Percentiles rank a stretch among this genome's conserved stretches.
These are phyloP conservation scores for Gloeostereum incarnatum DNA, from an alignment of 768 basidiomycete genomes.

Conservation along the genomic window DNA sequence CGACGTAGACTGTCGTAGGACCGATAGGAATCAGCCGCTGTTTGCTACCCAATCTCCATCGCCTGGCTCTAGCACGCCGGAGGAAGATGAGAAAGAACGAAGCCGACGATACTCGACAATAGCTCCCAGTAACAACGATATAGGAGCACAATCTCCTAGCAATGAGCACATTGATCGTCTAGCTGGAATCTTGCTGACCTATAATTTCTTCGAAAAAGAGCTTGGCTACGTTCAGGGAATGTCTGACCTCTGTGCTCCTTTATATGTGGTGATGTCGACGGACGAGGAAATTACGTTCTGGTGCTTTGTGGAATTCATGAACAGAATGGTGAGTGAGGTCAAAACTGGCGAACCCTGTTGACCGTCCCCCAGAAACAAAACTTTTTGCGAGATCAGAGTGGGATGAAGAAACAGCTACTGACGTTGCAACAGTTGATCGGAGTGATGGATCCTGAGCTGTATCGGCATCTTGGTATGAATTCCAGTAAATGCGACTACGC, in stretches of 20 bases:
- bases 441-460: constrained; percentile 94
- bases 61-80: constrained; percentile 16
- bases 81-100: constrained; percentile 48
- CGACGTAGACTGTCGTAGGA: constrained; percentile 95
- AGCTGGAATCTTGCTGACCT: constrained; percentile 79
- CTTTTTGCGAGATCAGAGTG: constrained; percentile 92
- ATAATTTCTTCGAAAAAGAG: constrained; percentile 84
- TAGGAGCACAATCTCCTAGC: constrained; percentile 80
- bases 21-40: constrained; percentile 88
- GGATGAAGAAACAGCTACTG: constrained; percentile 91
- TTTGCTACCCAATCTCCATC: constrained; percentile 42
- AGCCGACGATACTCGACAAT: constrained; percentile 58
- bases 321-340: constrained; percentile 68
- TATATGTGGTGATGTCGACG: constrained; percentile 86
- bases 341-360: constrained; percentile 1
- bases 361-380: constrained; percentile 66
- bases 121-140: constrained; percentile 61
- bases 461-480: constrained; percentile 71
- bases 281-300: constrained; percentile 92
- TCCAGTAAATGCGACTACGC: constrained; percentile 1
- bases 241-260: constrained; percentile 91
- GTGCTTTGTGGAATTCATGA: constrained; percentile 94
- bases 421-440: constrained; percentile 85
- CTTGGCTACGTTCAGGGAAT: constrained; percentile 97
- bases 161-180: constrained; percentile 92